A percentile compares a stretch with the other conserved stretches of the same genome.
Evolutionary conservation across 257 asterid genomes (phyloP).

Genomic region (Lycium barbarum): DNA sequence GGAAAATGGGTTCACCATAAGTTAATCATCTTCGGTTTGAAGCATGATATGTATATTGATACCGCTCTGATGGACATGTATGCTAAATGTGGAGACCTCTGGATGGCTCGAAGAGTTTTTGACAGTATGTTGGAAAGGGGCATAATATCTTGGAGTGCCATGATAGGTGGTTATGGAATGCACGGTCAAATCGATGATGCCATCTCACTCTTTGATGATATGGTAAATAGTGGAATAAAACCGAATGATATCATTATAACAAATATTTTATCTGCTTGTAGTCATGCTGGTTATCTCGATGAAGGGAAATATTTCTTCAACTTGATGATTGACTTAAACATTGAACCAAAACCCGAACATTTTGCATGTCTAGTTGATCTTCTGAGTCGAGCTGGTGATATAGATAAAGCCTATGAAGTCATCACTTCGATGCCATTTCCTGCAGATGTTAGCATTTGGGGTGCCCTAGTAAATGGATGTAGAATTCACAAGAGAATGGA

Average conservation of each 20-base stretch:
- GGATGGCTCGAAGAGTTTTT: slow-evolving; percentile 65
- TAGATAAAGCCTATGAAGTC: slow-evolving; percentile 66
- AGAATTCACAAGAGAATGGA: slow-evolving; percentile 83
- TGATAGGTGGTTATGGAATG: slow-evolving; percentile 82
- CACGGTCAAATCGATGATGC: slow-evolving; percentile 72
- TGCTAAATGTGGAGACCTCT: slow-evolving; percentile 82
- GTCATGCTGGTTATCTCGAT: slow-evolving; percentile 79
- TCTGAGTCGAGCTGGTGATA: slow-evolving; percentile 84
- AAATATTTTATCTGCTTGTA: slow-evolving; percentile 82
- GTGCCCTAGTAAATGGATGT: slow-evolving; percentile 84
- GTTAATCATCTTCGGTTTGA: slow-evolving; percentile 56
- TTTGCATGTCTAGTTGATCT: slow-evolving; percentile 88
- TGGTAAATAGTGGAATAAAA: slow-evolving; percentile 64
- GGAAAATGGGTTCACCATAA: slow-evolving; percentile 91
- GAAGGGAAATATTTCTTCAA: slow-evolving; percentile 72
- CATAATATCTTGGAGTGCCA: slow-evolving; percentile 81
- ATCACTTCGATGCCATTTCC: slow-evolving; percentile 65
- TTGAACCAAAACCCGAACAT: slow-evolving; percentile 71
- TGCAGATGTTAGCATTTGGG: slow-evolving; percentile 75
- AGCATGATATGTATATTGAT: slow-evolving; percentile 60
- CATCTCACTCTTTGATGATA: slow-evolving; percentile 55
- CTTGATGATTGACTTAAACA: slow-evolving; percentile 62
- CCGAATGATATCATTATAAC: slow-evolving; percentile 77
- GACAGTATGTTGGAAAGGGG: slow-evolving; percentile 58
- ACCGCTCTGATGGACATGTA: slow-evolving; percentile 79